phyloP scores from a whole-genome alignment of 129 eudicot species.

The Artemisia tridentata region DNA sequence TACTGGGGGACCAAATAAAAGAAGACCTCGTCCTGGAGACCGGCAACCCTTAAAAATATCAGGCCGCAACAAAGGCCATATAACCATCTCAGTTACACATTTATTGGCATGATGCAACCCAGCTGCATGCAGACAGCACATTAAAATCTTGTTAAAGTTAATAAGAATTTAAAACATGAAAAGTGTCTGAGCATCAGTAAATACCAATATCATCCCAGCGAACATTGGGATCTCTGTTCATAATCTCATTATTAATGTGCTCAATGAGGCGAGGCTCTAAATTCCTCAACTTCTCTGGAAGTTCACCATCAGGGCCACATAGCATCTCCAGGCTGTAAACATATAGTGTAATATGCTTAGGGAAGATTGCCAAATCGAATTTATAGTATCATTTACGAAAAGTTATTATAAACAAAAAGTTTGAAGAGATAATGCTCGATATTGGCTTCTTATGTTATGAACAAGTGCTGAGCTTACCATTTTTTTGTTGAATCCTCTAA shows the following conservation, averaged over 20 bases:
- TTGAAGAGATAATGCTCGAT: background rate
- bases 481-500: slow-evolving; percentile 82
- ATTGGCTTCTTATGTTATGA: slow-evolving; percentile 11
- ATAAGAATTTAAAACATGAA: slow-evolving; percentile 6
- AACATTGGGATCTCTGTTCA: slow-evolving; percentile 96
- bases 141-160: slow-evolving; percentile 11
- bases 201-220: slow-evolving; percentile 98
- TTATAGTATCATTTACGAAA: slow-evolving; percentile 3
- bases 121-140: slow-evolving; percentile 46
- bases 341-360: slow-evolving; percentile 6
- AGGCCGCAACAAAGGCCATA: slow-evolving; percentile 97
- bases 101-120: slow-evolving; percentile 97
- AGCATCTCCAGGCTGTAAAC: slow-evolving; percentile 69
- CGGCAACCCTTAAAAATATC: slow-evolving; percentile 94
- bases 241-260: slow-evolving; percentile 93
- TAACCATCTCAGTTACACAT: slow-evolving; percentile 96
- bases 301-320: slow-evolving; percentile 98
- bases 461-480: slow-evolving; percentile 52
- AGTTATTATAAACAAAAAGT: background rate
- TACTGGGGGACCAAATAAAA: slow-evolving; percentile 98
- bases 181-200: slow-evolving; percentile 2
- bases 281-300: slow-evolving; percentile 90
- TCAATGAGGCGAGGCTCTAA: slow-evolving; percentile 93
- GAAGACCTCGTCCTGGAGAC: slow-evolving; percentile 98
- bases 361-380: background rate